Evolutionary conservation across 179 eudicot genomes (phyloP).

Genomic region (Sideroxylon spinosum): DNA sequence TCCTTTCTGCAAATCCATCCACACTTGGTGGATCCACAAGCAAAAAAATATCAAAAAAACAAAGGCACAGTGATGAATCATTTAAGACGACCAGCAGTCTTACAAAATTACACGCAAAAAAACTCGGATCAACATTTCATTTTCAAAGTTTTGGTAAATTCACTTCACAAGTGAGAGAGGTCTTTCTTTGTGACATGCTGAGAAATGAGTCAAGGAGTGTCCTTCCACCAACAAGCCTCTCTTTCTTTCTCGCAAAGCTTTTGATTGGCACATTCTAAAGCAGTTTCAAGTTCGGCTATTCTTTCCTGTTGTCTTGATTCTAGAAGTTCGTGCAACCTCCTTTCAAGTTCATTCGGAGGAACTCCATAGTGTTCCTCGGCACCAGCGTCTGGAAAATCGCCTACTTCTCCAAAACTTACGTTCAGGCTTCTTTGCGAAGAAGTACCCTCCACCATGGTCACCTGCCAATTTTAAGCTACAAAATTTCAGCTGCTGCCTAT

Average conservation of each 20-base stretch:
- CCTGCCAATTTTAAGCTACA: constrained; percentile 27
- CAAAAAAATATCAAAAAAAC: neutral
- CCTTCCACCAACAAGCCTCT: constrained; percentile 64
- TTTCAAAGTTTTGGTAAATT: neutral
- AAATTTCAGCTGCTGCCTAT: constrained; percentile 4
- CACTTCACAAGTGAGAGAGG: constrained; percentile 19
- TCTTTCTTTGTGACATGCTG: constrained; percentile 42
- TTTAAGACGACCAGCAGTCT: neutral
- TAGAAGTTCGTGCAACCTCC: constrained; percentile 59
- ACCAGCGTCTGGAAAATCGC: constrained; percentile 25
- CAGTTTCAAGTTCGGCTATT: constrained; percentile 61
- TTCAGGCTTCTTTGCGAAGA: constrained; percentile 26
- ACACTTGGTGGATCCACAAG: neutral
- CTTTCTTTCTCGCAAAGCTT: constrained; percentile 52
- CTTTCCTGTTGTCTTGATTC: constrained; percentile 57
- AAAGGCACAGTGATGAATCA: too few relatives aligned
- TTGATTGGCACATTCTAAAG: constrained; percentile 38
- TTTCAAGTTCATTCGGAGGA: constrained; percentile 59
- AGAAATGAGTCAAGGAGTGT: constrained; percentile 48
- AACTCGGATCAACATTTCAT: neutral
- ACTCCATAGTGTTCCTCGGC: constrained; percentile 39
- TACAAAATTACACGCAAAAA: neutral
- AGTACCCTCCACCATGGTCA: constrained; percentile 21
- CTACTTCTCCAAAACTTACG: constrained; percentile 28
- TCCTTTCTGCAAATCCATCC: neutral